Conservation (phyloP, 2,329 filamentous ascomycete genomes). For the Colletotrichum lindemuthianum region DNA sequence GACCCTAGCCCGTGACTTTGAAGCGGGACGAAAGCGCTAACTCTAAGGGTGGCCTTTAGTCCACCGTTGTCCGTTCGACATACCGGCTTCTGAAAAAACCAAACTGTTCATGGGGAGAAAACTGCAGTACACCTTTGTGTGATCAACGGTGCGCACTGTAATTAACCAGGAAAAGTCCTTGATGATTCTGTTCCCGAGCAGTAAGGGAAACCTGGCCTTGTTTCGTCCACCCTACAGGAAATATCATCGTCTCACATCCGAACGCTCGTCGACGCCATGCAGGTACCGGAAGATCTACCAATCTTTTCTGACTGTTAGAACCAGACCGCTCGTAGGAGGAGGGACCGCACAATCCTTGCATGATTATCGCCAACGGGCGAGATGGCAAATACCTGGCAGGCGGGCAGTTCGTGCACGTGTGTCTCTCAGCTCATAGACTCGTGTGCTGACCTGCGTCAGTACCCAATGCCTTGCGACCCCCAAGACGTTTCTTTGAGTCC, state of each 20-base stretch:
- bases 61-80: constrained; percentile 17
- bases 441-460: constrained; percentile 1
- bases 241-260: constrained; percentile 25
- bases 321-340: not conserved
- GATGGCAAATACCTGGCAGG: not conserved
- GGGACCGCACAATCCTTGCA: constrained; percentile 11
- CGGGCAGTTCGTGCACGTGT: too few species aligned
- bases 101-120: too few species aligned
- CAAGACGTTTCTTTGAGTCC: constrained; percentile 2
- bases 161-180: too few species aligned
- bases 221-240: constrained; percentile 10
- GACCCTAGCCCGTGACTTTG: constrained; percentile 33
- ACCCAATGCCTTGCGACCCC: too few species aligned
- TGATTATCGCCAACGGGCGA: not conserved
- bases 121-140: too few species aligned
- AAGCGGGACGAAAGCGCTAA: constrained; percentile 33
- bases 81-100: too few species aligned
- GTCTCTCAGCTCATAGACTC: not conserved
- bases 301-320: not conserved
- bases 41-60: constrained; percentile 6
- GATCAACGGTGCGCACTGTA: too few species aligned
- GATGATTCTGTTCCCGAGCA: too few species aligned
- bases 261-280: constrained; percentile 18
- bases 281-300: constrained; percentile 21
- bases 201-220: not conserved